Base-by-base conservation (phyloP, 768 basidiomycete genomes). In the Serendipita sp. region DNA sequence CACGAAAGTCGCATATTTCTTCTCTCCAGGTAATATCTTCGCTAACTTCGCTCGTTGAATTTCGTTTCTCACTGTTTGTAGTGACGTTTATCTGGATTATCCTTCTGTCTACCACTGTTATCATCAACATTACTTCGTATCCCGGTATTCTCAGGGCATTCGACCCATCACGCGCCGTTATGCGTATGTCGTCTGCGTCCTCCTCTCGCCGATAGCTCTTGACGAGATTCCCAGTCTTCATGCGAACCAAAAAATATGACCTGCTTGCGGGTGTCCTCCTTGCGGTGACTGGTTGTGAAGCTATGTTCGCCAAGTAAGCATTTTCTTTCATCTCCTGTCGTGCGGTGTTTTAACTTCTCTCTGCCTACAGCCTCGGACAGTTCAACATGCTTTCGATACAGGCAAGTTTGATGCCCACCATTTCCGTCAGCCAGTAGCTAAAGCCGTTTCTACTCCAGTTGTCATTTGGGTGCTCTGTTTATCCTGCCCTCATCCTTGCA, bases 231-330 rank as follows among this genome's bases (percentile, higher is more conserved):
- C 0, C 65, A 85, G 83, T 81, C 15, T 88, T 88, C 66, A 82
- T 86, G 1, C 78, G 85, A 11, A 87, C 85, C 1, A 75, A 73
- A 63, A 72, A 86, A 65, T 87, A 81, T 66, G 82, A 83, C 66
- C 71, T 81, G 3, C 78, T 88, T 0, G 77, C 83, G 5, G 86
- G 85, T 38, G 78, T 88, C 1, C 73, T 88, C 3, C 79, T 88
- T 1, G 79, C 82, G 0, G 67, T 87, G n/a, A 88, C 86, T 0
- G 86, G 86, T 0, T 83, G 80, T 68, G 86, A 87, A 70, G 84
- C 83, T 0, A 74, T 85, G 54, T 85, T 85, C 71, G 84, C 85
- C 11, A 85, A 85, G 83, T 84, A 58, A 34, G 79, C 73, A 28
- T 5, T 37, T 15, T 24, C 2, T 16, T 24, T 24, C 24, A 24